phyloP scores from a whole-genome alignment of 2,329 filamentous ascomycete genomes.

The Thielaviopsis musarum region DNA sequence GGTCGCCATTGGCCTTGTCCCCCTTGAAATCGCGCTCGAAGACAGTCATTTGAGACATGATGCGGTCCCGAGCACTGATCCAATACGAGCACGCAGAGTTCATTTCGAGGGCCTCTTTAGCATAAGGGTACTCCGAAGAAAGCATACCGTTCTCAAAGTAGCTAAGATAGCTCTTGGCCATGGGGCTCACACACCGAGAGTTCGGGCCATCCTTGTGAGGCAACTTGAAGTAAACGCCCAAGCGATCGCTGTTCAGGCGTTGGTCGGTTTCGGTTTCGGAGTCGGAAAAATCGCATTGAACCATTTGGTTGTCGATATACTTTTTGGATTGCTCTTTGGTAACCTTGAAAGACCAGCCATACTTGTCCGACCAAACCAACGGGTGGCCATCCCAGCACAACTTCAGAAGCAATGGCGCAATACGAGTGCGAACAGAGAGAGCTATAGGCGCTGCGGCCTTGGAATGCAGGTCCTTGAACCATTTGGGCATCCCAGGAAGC shows the following conservation, averaged over 20 bases:
- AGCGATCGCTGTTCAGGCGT: constrained; percentile 46
- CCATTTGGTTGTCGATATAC: constrained; percentile 56
- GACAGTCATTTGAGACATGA: constrained; percentile 89
- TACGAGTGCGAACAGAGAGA: constrained; percentile 70
- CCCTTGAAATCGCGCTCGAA: constrained; percentile 47
- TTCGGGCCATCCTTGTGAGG: constrained; percentile 89
- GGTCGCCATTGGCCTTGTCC: constrained; percentile 14
- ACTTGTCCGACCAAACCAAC: constrained; percentile 79
- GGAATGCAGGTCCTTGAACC: constrained; percentile 83
- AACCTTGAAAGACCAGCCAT: constrained; percentile 86
- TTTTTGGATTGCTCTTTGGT: constrained; percentile 40
- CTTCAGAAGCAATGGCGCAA: constrained; percentile 70
- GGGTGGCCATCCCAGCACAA: constrained; percentile 82
- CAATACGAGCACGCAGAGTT: constrained; percentile 98
- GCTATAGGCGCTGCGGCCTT: constrained; percentile 52
- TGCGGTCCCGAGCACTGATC: constrained; percentile 89
- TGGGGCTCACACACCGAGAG: constrained; percentile 67
- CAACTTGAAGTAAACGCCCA: constrained; percentile 69
- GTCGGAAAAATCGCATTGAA: constrained; percentile 57
- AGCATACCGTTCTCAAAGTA: constrained; percentile 86
- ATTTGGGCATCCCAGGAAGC: constrained; percentile 82
- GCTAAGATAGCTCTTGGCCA: constrained; percentile 77
- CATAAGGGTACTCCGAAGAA: constrained; percentile 74
- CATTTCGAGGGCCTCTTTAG: constrained; percentile 93
- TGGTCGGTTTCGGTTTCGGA: constrained; percentile 38